Base-by-base conservation (phyloP, 2,329 filamentous ascomycete genomes). In the Zasmidium citrigriseum region DNA sequence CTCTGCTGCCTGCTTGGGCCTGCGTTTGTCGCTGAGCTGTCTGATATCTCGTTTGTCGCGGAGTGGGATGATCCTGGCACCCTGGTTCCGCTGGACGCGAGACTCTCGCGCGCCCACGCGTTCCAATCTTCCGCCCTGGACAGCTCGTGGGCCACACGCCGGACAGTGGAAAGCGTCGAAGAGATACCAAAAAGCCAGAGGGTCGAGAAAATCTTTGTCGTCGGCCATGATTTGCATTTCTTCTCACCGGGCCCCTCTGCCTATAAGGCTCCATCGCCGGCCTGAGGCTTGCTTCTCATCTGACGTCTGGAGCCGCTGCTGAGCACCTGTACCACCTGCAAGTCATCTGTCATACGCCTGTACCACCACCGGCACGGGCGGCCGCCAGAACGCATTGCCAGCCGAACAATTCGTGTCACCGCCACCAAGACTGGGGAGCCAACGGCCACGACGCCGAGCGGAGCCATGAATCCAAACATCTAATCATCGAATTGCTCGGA, bases 341-440 rank as follows among this genome's bases (percentile, higher is more conserved):
- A 63, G 63, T 65, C 64, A 65, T 61, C 61, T 63, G 64, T 62
- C 61, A 59, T 55, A 63, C 60, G 21, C 10, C 23, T 21, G n/a
- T 22, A 46, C 16, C 7, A 41, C 34, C 14, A 34, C 16, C 20
- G 27, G 27, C 22, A 38, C 46, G 53, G 46, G 46, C 24, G 50
- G 45, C 46, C 41, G 53, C 53, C 22, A 44, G 20, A n/a, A 16
- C 4, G 34, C 14, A 41, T 41, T 4, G 18, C 34, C 18, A n/a
- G 34, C 34, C 34, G 34, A 41, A 41, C 34, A 41, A 41, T 41
- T 16, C 14, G 48, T 51, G 25, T 51, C 48, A 51, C 25, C 48
- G 23, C 48, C 20, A 20, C 48, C 22, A 51, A 25, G 18, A 41
- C 7, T n/a, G 12, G 34, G 14, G 12, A 41, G 34, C 34, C 5